A percentile compares a stretch with the other conserved stretches of the same genome.
Evolutionary conservation across 495 filamentous ascomycete species (phyloP).

Genomic region (Sphaerosporella brunnea): DNA sequence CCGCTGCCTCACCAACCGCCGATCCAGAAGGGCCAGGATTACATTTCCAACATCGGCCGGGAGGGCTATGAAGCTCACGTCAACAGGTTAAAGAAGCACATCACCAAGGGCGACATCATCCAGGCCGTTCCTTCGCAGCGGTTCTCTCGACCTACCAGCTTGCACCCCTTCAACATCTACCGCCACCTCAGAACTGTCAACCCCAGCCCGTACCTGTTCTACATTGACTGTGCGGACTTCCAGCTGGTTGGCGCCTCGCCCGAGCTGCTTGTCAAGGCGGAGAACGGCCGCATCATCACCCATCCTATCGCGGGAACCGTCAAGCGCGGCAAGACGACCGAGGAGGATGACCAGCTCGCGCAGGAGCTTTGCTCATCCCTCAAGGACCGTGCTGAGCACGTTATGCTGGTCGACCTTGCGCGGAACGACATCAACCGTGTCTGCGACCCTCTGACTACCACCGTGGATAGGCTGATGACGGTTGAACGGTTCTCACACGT

Average conservation of each 20-base stretch:
- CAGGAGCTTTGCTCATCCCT: conserved; percentile 57
- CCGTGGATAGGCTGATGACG: conserved; percentile 84
- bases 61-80: conserved; percentile 80
- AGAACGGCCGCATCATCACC: conserved; percentile 75
- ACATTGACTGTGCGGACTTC: conserved; percentile 75
- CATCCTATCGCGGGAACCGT: conserved; percentile 96
- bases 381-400: conserved; percentile 93
- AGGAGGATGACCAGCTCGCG: conserved; percentile 67
- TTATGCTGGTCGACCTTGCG: conserved; percentile 97
- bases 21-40: conserved; percentile 53
- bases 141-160: conserved; percentile 66
- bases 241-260: conserved; percentile 89
- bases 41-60: conserved; percentile 84
- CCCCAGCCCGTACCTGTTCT: conserved; percentile 93
- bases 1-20: conserved; percentile 60
- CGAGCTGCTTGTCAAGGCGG: conserved; percentile 80
- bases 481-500: conserved; percentile 93
- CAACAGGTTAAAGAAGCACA: conserved; percentile 63
- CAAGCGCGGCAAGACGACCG: conserved; percentile 57
- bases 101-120: conserved; percentile 81
- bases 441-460: conserved; percentile 73
- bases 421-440: conserved; percentile 94
- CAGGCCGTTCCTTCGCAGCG: conserved; percentile 92
- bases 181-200: conserved; percentile 88
- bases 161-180: conserved; percentile 98